A percentile compares a stretch with the other conserved stretches of the same genome.
Evolutionary conservation across 768 basidiomycete species (phyloP).

Genomic region (Bullera alba): DNA sequence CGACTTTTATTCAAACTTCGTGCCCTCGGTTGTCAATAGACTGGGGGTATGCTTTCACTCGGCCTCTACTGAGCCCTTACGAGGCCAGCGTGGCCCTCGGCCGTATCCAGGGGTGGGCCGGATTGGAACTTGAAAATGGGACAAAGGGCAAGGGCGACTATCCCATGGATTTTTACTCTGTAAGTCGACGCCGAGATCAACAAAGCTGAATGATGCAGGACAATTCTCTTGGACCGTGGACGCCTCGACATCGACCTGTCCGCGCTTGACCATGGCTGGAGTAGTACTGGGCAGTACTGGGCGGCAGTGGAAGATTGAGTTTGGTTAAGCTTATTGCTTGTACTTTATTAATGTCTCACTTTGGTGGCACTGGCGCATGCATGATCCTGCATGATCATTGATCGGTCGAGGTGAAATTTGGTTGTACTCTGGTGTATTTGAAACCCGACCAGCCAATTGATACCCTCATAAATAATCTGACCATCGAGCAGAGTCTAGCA

Average conservation of each 20-base stretch:
- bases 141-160: slow-evolving; percentile 54
- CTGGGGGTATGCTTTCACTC: slow-evolving; percentile 94
- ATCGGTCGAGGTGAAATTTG: too few relatives aligned
- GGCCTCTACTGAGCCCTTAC: slow-evolving; percentile 84
- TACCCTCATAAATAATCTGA: too few relatives aligned
- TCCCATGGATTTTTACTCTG: slow-evolving; percentile 89
- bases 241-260: slow-evolving; percentile 39
- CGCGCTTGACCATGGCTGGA: too few relatives aligned
- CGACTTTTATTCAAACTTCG: slow-evolving; percentile 89
- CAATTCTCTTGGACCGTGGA: slow-evolving; percentile 43
- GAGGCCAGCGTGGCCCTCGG: slow-evolving; percentile 84
- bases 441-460: too few relatives aligned
- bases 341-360: too few relatives aligned
- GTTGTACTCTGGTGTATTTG: too few relatives aligned
- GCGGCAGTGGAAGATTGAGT: too few relatives aligned
- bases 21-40: slow-evolving; percentile 95
- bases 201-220: slow-evolving; percentile 10
- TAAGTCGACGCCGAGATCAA: neutral
- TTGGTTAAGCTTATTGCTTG: too few relatives aligned
- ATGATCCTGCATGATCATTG: too few relatives aligned
- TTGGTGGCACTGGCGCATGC: too few relatives aligned
- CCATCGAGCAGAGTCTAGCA: too few relatives aligned
- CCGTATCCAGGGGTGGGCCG: slow-evolving; percentile 58
- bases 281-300: too few relatives aligned
- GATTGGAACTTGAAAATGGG: slow-evolving; percentile 15